Evolutionary conservation across 768 basidiomycete species (phyloP), one percentile per base, ranked within the genome.

Genomic region (Russula earlei): DNA sequence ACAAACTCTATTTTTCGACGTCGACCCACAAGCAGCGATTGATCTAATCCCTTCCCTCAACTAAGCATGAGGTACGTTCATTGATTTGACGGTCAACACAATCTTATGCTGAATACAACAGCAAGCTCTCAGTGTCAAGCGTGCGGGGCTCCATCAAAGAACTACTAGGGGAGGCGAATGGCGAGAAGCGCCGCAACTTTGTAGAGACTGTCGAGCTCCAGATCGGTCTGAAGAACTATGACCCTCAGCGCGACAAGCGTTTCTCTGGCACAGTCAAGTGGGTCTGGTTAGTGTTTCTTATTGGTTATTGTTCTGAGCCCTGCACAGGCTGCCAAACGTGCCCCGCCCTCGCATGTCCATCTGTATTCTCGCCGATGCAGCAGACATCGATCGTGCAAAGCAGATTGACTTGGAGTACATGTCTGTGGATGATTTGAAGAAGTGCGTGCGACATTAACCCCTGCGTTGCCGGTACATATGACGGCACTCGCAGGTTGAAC

Each of bases 201-300:
- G 82, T 93, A 61, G 92, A 95, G 80, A 96, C 93, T 55, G 85
- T 95, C 69, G 93, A 96, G 73, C 81, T 96, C 65, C 92, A 95
- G 73, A 90, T 96, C 65, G 93, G 93, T 64, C 81, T 96, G 68
- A 96, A 95, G 80, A 96, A 96, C 82, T 96, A 96, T 77, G 93
- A 99, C 74, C 95, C 96, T 65, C 96, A 98, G 83, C 80, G 96
- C 63, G 96, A 99, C 75, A 99, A 98, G 80, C 96, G 96, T 91
- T 98, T 99, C 89, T 94, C 91, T 63, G 92, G 92, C 68, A 96
- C 92, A 49, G 91, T 95, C 75, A 95, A 94, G 93, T 93, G 63
- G 58, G 80, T 71, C 27, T n/a, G 9, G n/a, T 38, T 22, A 15
- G 38, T 51, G 19, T 24, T 19, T 11, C 27, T 41, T 22, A 5